Conservation (phyloP, 2,329 filamentous ascomycete species). For the Epichloe scottii region DNA sequence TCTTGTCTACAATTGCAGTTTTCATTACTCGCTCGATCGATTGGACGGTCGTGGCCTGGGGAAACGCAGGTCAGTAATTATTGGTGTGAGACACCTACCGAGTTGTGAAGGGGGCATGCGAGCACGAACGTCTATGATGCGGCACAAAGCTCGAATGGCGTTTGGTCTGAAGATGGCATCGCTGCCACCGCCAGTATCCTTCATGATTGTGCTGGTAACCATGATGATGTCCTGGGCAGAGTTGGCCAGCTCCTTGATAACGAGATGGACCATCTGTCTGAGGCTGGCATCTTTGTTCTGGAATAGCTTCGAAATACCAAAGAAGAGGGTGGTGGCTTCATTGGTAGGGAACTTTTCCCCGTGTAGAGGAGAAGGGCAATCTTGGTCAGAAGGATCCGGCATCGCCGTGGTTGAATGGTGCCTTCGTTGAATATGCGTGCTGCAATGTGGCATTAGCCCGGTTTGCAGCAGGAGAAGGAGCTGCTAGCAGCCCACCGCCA, state of each 20-base stretch:
- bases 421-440: slow-evolving; percentile 96
- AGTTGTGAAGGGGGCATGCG: neutral
- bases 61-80: neutral
- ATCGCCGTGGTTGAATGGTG: slow-evolving; percentile 92
- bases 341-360: slow-evolving; percentile 94
- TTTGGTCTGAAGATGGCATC: slow-evolving; percentile 92
- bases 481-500: neutral
- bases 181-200: slow-evolving; percentile 91
- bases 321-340: slow-evolving; percentile 96
- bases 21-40: slow-evolving; percentile 98
- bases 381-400: slow-evolving; percentile 93
- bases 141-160: slow-evolving; percentile 86
- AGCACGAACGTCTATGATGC: slow-evolving; percentile 78
- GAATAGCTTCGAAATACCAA: slow-evolving; percentile 97
- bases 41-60: slow-evolving; percentile 81
- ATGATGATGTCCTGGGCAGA: slow-evolving; percentile 99
- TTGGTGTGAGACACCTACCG: neutral
- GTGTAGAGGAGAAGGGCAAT: slow-evolving; percentile 93
- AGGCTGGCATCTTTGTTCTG: slow-evolving; percentile 98
- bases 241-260: slow-evolving; percentile 92
- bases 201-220: slow-evolving; percentile 99
- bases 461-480: neutral
- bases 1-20: slow-evolving; percentile 98
- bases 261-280: slow-evolving; percentile 96
- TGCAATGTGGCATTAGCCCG: slow-evolving; percentile 23